Evolutionary conservation across 768 basidiomycete genomes (phyloP).

Genomic region (Lactifluus pinguis): DNA sequence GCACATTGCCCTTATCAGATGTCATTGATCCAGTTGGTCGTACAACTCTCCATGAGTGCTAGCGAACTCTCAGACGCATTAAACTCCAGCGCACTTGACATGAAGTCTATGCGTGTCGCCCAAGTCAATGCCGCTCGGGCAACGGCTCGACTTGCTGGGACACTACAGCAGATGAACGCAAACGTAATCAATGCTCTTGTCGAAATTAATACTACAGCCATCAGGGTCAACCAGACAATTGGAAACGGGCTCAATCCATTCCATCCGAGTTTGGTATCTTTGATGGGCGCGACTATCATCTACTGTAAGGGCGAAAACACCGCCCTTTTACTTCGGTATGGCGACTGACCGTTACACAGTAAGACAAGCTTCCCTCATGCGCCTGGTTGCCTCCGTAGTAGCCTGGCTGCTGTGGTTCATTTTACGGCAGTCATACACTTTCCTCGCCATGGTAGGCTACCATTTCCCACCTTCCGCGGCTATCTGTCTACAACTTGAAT

Average conservation of each 20-base stretch:
- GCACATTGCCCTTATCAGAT: not conserved
- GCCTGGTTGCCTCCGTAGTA: not conserved
- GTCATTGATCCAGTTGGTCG: constrained; percentile 1
- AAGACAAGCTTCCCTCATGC: constrained; percentile 1
- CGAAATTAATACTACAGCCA: constrained; percentile 10
- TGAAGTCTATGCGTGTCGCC: constrained; percentile 1
- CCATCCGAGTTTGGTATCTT: not conserved
- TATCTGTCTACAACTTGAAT: not conserved
- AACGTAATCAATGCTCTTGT: constrained; percentile 2
- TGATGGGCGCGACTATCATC: not conserved
- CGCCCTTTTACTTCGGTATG: not conserved
- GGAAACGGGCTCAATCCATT: not conserved
- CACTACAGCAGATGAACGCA: constrained; percentile 10
- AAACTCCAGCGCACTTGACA: constrained; percentile 5
- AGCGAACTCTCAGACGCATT: not conserved
- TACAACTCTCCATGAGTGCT: not conserved
- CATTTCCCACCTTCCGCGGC: not conserved
- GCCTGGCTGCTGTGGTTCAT: constrained; percentile 6
- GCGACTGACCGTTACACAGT: not conserved
- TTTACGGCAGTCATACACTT: not conserved
- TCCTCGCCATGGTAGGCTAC: constrained; percentile 8
- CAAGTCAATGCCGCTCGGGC: constrained; percentile 11
- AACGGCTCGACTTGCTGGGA: constrained; percentile 6
- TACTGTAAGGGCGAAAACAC: not conserved
- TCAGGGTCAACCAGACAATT: constrained; percentile 8